phyloP scores from a whole-genome alignment of 78 protist species.

The Chrysochromulina tobinii region DNA sequence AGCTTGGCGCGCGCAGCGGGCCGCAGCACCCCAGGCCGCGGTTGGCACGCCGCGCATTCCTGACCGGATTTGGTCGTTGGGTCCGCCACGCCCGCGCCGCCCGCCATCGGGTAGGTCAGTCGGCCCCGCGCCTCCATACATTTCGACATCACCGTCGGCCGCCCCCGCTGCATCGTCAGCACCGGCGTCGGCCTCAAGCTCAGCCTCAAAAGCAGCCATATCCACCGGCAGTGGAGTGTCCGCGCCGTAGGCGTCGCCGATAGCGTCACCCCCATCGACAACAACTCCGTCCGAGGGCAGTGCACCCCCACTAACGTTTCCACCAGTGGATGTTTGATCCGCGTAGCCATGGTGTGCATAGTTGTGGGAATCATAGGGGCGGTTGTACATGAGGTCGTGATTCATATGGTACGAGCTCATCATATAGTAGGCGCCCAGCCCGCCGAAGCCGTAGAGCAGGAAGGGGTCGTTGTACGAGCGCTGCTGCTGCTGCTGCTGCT shows the following conservation, averaged over 20 bases:
- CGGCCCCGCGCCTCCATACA: conserved; percentile 21
- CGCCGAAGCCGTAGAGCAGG: background rate
- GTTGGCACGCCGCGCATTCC: too few species aligned
- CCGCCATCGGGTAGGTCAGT: background rate
- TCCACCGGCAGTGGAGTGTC: background rate
- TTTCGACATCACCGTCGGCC: background rate
- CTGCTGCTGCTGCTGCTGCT: too few species aligned
- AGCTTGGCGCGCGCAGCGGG: too few species aligned
- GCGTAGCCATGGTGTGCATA: background rate
- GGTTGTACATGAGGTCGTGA: background rate
- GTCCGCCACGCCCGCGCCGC: too few species aligned
- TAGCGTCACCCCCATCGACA: background rate
- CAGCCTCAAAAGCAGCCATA: background rate
- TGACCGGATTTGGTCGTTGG: too few species aligned
- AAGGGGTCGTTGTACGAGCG: background rate
- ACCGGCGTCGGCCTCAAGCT: background rate
- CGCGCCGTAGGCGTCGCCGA: conserved; percentile 1
- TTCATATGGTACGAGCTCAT: background rate
- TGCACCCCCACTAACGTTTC: too few species aligned
- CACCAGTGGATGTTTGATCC: too few species aligned
- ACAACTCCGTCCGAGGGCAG: too few species aligned
- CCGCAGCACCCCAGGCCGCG: too few species aligned
- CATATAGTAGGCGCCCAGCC: background rate
- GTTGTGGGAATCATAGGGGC: conserved; percentile 10
- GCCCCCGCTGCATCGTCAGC: background rate